Evolutionary conservation across 768 basidiomycete species (phyloP), one percentile per base, ranked within the genome.

Genomic region (Termitomyces sp.): DNA sequence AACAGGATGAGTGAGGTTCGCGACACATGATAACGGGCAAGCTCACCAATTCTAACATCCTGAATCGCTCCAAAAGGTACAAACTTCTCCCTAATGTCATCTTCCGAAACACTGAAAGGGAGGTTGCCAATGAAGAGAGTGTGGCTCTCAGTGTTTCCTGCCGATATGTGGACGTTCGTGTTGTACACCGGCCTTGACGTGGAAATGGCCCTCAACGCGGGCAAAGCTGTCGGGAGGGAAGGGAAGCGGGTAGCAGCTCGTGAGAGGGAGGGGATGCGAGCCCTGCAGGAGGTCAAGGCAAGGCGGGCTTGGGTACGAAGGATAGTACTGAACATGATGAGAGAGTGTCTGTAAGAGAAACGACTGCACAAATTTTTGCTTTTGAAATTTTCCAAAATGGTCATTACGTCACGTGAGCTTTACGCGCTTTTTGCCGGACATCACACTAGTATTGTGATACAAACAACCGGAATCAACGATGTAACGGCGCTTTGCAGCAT

Each of bases 71-170:
- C 84, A 62, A 77, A 83, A 26, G 71, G 65, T 22, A 63, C 66
- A 62, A 83, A 79, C 18, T 72, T 69, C 4, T 75, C 72, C 41
- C 67, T 56, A 12, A 85, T 49, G 46, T 82, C 73, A 22, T 66
- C 67, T 59, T 74, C 77, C 1, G 72, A 75, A 39, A 70, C 63
- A 18, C 63, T 70, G 66, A 71, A 88, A 50, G 83, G 81, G n/a
- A 85, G n/a, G 60, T 85, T 85, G 9, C 75, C 79, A 33, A 83
- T 61, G 45, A 69, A 84, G 51, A 85, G 63, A 3, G 70, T 71
- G 10, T 68, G 68, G n/a, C 67, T 69, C 31, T 51, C 50, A 12
- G 8, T 1, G 28, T 29, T 45, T 36, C n/a, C n/a, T 7, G 1
- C 0, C 28, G 8, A 0, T n/a, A 12, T 12, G 34, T 4, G 24